A percentile compares a stretch with the other conserved stretches of the same genome.
Conservation (phyloP, 164 flowering plant species). For the Platanus orientalis region DNA sequence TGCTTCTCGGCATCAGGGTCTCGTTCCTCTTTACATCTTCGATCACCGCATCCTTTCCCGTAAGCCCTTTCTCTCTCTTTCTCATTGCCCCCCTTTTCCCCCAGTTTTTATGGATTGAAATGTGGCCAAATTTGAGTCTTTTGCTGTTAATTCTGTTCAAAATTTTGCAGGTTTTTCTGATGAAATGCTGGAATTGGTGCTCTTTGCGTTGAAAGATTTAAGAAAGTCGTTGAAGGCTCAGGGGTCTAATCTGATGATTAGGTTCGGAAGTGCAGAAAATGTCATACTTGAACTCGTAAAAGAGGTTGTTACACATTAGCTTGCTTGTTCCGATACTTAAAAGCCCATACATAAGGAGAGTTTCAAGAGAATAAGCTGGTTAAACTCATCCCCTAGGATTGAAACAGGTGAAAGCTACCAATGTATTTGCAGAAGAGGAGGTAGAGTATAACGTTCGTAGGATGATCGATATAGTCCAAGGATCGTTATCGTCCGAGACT, state of each 20-base stretch:
- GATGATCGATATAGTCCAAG: conserved; percentile 40
- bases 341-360: conserved; percentile 11
- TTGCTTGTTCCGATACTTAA: conserved; percentile 16
- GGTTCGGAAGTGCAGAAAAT: conserved; percentile 62
- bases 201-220: conserved; percentile 59
- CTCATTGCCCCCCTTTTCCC: not conserved
- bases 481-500: conserved; percentile 25
- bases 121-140: too few relatives aligned
- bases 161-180: conserved; percentile 55
- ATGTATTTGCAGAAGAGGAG: conserved; percentile 64
- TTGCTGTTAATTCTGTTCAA: not conserved
- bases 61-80: conserved; percentile 19
- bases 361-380: conserved; percentile 18
- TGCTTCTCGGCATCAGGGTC: conserved; percentile 37
- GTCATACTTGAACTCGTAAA: conserved; percentile 43
- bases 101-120: not conserved
- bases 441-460: conserved; percentile 52
- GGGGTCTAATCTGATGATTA: conserved; percentile 70
- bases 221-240: conserved; percentile 41
- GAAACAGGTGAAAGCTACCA: conserved; percentile 56
- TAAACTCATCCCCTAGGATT: conserved; percentile 30
- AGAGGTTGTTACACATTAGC: conserved; percentile 44
- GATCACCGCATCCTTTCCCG: conserved; percentile 79
- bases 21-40: conserved; percentile 77
- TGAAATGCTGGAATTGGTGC: conserved; percentile 55